phyloP scores from a whole-genome alignment of 345 rosid genomes.

The Gossypium mustelinum region DNA sequence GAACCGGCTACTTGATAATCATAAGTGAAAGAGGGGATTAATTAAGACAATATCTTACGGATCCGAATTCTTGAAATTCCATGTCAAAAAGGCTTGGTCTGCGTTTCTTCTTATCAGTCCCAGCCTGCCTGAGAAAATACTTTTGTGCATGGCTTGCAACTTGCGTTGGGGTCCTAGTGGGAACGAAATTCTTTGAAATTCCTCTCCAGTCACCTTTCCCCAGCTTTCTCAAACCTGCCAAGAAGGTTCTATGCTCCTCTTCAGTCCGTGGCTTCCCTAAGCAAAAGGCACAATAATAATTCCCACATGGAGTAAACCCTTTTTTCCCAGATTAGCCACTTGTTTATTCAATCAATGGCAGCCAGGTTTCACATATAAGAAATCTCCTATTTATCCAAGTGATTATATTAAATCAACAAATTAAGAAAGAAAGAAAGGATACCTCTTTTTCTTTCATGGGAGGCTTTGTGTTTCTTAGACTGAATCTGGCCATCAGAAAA shows the following conservation, averaged over 20 bases:
- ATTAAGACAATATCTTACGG: neutral
- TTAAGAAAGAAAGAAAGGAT: neutral
- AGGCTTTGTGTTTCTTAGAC: neutral
- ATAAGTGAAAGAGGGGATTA: neutral
- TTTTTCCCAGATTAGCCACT: too few species aligned
- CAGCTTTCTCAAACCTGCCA: neutral
- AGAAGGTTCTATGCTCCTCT: neutral
- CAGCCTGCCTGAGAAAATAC: neutral
- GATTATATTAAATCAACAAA: too few species aligned
- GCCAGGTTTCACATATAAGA: too few species aligned
- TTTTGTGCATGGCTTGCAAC: neutral
- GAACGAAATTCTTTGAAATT: neutral
- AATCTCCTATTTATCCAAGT: too few species aligned
- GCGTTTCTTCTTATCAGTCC: neutral
- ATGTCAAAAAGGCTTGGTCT: neutral
- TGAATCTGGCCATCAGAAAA: slow-evolving; percentile 42
- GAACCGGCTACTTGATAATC: neutral
- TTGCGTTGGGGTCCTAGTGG: neutral
- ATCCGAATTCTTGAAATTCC: neutral
- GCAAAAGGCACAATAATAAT: neutral
- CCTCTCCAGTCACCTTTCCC: neutral
- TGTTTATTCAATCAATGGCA: too few species aligned
- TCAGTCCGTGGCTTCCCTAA: neutral
- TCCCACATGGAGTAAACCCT: neutral
- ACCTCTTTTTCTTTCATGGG: slow-evolving; percentile 40